Conservation (phyloP, 768 basidiomycete species). For the Tricholoma sp. region DNA sequence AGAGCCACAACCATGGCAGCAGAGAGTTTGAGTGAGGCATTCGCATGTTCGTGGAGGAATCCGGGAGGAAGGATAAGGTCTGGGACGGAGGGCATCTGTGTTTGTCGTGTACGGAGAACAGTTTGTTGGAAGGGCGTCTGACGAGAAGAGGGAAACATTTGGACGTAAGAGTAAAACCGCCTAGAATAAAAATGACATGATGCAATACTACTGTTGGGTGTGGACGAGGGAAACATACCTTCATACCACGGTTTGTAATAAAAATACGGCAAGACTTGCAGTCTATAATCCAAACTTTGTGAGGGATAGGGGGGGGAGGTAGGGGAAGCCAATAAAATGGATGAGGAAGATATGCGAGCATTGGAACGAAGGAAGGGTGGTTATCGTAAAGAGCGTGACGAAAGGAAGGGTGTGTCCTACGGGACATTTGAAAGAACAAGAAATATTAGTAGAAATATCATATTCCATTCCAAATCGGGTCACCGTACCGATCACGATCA, state of each 20-base stretch:
- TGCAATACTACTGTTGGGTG: not conserved
- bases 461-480: not conserved
- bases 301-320: conserved; percentile 43
- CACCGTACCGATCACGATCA: conserved; percentile 8
- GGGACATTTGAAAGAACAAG: too few relatives aligned
- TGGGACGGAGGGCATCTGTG: conserved; percentile 36
- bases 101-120: conserved; percentile 61
- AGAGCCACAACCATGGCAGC: conserved; percentile 73
- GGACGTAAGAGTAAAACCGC: conserved; percentile 81
- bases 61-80: conserved; percentile 23
- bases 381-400: conserved; percentile 23
- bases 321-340: conserved; percentile 26
- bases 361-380: conserved; percentile 13
- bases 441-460: too few relatives aligned
- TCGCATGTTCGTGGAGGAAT: conserved; percentile 62
- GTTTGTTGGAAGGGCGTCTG: conserved; percentile 73
- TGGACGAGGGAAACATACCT: conserved; percentile 34
- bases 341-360: conserved; percentile 21
- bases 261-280: conserved; percentile 71
- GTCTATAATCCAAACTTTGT: conserved; percentile 79
- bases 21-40: conserved; percentile 78
- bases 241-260: conserved; percentile 83
- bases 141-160: conserved; percentile 76
- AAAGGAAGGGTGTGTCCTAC: conserved; percentile 12
- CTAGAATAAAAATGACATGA: conserved; percentile 29